Conservation (phyloP, 768 basidiomycete genomes). For the Naganishia vaughanmartiniae region DNA sequence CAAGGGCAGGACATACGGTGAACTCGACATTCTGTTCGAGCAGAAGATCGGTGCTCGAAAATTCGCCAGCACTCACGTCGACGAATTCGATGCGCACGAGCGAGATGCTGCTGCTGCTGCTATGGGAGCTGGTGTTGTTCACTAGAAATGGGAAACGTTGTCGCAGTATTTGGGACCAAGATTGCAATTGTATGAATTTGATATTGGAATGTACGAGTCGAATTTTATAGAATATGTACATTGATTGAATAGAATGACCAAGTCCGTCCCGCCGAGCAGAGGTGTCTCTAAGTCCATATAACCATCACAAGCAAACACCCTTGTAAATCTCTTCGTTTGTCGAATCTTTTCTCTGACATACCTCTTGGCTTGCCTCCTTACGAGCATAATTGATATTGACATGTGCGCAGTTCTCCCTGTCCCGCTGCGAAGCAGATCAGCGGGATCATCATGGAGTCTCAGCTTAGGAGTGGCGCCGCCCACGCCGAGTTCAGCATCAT, state of each 20-base stretch:
- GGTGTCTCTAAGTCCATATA: too few relatives aligned
- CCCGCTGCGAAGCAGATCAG: too few relatives aligned
- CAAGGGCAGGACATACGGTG: conserved; percentile 48
- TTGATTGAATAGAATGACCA: background rate
- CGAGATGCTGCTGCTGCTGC: background rate
- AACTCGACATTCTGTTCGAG: conserved; percentile 51
- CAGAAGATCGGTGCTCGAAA: conserved; percentile 43
- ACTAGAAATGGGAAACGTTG: background rate
- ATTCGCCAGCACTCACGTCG: conserved; percentile 41
- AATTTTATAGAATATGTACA: background rate
- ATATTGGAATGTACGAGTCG: background rate
- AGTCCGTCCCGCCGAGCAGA: too few relatives aligned
- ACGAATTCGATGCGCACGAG: conserved; percentile 33
- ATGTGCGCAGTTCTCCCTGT: too few relatives aligned
- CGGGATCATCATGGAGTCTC: too few relatives aligned
- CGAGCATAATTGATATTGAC: too few relatives aligned
- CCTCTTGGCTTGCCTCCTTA: too few relatives aligned
- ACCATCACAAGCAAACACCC: too few relatives aligned
- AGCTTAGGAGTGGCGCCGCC: too few relatives aligned
- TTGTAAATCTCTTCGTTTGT: too few relatives aligned
- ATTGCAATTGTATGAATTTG: background rate
- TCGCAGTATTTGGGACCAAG: background rate
- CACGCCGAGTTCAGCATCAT: too few relatives aligned
- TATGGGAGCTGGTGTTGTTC: background rate
- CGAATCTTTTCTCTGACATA: too few relatives aligned